Percentiles rank a stretch among this genome's conserved stretches.
Evolutionary conservation across 305 asterid genomes (phyloP).

Genomic region (Solanum hybrid): DNA sequence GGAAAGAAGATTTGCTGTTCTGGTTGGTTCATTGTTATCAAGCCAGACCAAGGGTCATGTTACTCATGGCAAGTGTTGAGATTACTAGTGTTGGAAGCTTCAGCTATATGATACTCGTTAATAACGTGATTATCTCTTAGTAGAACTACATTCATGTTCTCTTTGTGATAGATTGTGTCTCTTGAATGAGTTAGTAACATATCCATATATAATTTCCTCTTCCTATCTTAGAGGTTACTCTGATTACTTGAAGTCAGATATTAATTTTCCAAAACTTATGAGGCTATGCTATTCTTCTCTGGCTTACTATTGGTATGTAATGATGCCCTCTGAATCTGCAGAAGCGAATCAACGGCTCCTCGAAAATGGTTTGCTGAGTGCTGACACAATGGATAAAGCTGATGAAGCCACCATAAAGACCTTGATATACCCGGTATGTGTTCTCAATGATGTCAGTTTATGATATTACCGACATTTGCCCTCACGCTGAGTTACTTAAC

Average conservation of each 20-base stretch:
- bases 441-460: background rate
- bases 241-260: background rate
- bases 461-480: background rate
- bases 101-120: background rate
- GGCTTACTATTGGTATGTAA: background rate
- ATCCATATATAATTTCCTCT: background rate
- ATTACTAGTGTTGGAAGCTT: background rate
- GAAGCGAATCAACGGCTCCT: conserved; percentile 88
- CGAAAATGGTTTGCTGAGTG: conserved; percentile 61
- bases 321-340: conserved; percentile 17
- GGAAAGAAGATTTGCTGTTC: conserved; percentile 92
- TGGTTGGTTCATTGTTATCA: conserved; percentile 77
- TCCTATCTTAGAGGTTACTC: background rate
- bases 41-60: conserved; percentile 96
- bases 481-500: background rate
- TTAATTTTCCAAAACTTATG: background rate
- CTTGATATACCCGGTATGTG: conserved; percentile 72
- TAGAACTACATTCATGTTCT: background rate
- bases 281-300: background rate
- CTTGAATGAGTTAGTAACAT: background rate
- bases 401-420: conserved; percentile 61
- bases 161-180: background rate
- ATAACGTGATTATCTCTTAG: background rate
- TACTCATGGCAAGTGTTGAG: conserved; percentile 67
- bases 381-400: conserved; percentile 58